A percentile compares a stretch with the other conserved stretches of the same genome.
phyloP scores from a whole-genome alignment of 257 asterid genomes.

The Primulina huaijiensis region DNA sequence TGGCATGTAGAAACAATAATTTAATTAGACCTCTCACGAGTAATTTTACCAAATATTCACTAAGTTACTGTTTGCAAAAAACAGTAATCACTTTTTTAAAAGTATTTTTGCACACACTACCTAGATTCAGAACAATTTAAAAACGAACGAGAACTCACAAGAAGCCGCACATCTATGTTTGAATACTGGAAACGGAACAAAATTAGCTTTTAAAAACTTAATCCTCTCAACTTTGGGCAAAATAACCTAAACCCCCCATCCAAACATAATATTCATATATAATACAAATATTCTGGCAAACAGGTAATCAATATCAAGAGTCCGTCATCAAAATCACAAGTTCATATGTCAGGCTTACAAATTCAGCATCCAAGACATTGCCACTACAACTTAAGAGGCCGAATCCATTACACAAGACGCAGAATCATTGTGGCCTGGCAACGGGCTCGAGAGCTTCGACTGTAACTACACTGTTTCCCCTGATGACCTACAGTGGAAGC shows the following conservation, averaged over 20 bases:
- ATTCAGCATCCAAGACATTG: not conserved
- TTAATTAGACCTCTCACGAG: too few relatives aligned
- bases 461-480: slow-evolving; percentile 74
- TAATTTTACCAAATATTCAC: too few relatives aligned
- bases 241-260: not conserved
- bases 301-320: not conserved
- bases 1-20: too few relatives aligned
- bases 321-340: not conserved
- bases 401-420: not conserved
- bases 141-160: too few relatives aligned
- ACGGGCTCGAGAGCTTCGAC: slow-evolving; percentile 79
- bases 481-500: slow-evolving; percentile 43
- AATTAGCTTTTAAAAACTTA: too few relatives aligned
- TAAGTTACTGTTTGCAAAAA: too few relatives aligned
- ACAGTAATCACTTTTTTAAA: too few relatives aligned
- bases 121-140: too few relatives aligned
- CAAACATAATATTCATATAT: not conserved
- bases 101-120: too few relatives aligned
- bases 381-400: not conserved
- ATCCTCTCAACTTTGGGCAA: not conserved
- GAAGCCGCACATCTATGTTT: too few relatives aligned
- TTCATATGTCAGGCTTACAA: not conserved
- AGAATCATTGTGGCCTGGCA: slow-evolving; percentile 37
- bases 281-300: not conserved
- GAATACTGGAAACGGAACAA: too few relatives aligned